Conservation (phyloP, 1,284 basidiomycete species). For the Tylopilus orsonianus region DNA sequence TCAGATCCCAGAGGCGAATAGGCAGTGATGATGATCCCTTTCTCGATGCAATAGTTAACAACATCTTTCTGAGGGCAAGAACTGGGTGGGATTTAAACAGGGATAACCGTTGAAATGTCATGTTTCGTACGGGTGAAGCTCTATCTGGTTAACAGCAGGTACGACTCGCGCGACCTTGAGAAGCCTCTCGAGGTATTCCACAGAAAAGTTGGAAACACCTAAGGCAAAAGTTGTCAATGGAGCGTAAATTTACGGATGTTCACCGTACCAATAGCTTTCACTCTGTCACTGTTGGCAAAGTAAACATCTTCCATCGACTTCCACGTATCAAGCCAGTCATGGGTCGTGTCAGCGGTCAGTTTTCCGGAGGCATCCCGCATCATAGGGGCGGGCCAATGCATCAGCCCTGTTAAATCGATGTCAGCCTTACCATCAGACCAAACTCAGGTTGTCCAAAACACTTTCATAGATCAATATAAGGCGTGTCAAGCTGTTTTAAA, state of each 20-base stretch:
- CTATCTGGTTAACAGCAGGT: conserved; percentile 79
- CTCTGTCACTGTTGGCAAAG: conserved; percentile 38
- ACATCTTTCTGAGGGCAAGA: conserved; percentile 64
- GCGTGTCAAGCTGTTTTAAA: conserved; percentile 1
- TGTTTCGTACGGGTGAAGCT: conserved; percentile 60
- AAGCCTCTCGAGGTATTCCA: conserved; percentile 56
- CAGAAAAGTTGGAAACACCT: conserved; percentile 71
- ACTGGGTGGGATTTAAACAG: conserved; percentile 32
- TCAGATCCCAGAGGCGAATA: conserved; percentile 82
- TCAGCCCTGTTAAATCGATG: not conserved
- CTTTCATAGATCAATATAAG: conserved; percentile 5
- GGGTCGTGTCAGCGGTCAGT: not conserved
- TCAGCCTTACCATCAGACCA: not conserved
- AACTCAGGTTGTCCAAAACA: not conserved
- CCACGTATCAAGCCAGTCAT: conserved; percentile 7
- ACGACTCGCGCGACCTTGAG: conserved; percentile 59
- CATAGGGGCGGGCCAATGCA: conserved; percentile 7
- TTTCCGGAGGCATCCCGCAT: conserved; percentile 21
- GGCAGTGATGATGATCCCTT: conserved; percentile 67
- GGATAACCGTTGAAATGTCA: not conserved
- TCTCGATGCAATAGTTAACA: conserved; percentile 55
- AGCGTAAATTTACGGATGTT: not conserved
- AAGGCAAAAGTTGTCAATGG: not conserved
- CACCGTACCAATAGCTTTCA: conserved; percentile 61
- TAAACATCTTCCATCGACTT: conserved; percentile 3